These are phyloP conservation scores for Xylaria sp. DNA, from an alignment of 2,329 filamentous ascomycete genomes.

Conservation along the genomic window DNA sequence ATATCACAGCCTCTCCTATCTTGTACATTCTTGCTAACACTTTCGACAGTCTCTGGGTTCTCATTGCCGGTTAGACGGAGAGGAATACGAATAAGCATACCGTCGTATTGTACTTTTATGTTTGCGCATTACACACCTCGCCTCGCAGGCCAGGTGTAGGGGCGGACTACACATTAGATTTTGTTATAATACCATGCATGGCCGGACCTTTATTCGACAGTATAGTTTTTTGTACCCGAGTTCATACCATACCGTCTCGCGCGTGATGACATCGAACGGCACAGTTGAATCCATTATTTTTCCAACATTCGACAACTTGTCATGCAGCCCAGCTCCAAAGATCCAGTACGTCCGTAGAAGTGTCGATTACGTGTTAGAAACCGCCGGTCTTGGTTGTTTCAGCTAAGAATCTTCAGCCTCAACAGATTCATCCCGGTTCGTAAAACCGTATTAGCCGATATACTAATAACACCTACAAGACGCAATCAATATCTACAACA, in stretches of 20 bases:
- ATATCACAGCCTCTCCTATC: neutral
- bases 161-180: slow-evolving; percentile 38
- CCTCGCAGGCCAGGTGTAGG: slow-evolving; percentile 23
- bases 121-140: slow-evolving; percentile 44
- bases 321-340: neutral
- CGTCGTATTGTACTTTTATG: slow-evolving; percentile 40
- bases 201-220: slow-evolving; percentile 35
- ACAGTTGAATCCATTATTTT: slow-evolving; percentile 13
- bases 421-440: neutral
- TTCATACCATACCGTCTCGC: slow-evolving; percentile 9
- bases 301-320: neutral
- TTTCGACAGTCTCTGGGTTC: slow-evolving; percentile 69
- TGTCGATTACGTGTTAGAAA: slow-evolving; percentile 5
- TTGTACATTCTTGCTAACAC: slow-evolving; percentile 22
- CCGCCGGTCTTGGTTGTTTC: neutral
- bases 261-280: slow-evolving; percentile 1
- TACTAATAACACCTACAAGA: neutral
- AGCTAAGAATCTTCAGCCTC: neutral
- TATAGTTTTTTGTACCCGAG: neutral
- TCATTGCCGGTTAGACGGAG: slow-evolving; percentile 65
- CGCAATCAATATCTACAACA: neutral
- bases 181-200: slow-evolving; percentile 38
- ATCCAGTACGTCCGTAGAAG: slow-evolving; percentile 13
- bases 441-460: neutral
- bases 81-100: slow-evolving; percentile 14